Base-by-base conservation (phyloP, 208 protist species). In the Trypanosoma scelopori region DNA sequence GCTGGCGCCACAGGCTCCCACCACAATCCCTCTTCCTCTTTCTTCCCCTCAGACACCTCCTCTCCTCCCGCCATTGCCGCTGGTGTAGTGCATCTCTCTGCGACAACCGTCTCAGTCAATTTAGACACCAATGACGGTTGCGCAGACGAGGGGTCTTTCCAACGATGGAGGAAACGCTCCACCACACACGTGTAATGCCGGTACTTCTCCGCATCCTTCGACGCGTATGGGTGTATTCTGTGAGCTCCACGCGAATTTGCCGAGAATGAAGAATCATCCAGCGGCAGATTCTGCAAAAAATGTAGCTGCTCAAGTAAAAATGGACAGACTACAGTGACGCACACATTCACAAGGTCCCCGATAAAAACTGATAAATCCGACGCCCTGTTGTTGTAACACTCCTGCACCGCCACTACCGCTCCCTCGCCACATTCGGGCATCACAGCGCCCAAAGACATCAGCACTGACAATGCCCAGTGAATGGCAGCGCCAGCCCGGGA, bases 331-430 rank as follows among this genome's bases (percentile, higher is more conserved):
- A 73, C 47, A 41, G 58, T 51, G 28, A 52, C 51, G 25, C 67
- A 73, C 1, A 73, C 59, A 48, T 59, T 61, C 13, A 73, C 57
- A 53, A 73, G 41, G 28, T 73, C 67, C n/a, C 67, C 67, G 47
- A 66, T 46, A 41, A 73, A 73, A 35, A 61, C 67, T 3, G 65
- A 50, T 55, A 73, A 73, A 32, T 66, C 67, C 22, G 52, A 60
- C 3, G 59, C 57, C 32, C 59, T 42, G n/a, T 66, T 42, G n/a
- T 66, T 51, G 20, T 32, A 66, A 22, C 23, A 46, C 25, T 62
- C 42, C 30, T 30, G 55, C 12, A 20, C 11, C 30, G 27, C 23
- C 50, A 30, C 30, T 23, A 46, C 63, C 39, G 13, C 35, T 13
- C 28, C 20, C 15, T 12, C 5, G 23, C 32, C 32, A 37, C 9